Evolutionary conservation across 1,284 basidiomycete genomes (phyloP).

Genomic region (Puccinia coronata): DNA sequence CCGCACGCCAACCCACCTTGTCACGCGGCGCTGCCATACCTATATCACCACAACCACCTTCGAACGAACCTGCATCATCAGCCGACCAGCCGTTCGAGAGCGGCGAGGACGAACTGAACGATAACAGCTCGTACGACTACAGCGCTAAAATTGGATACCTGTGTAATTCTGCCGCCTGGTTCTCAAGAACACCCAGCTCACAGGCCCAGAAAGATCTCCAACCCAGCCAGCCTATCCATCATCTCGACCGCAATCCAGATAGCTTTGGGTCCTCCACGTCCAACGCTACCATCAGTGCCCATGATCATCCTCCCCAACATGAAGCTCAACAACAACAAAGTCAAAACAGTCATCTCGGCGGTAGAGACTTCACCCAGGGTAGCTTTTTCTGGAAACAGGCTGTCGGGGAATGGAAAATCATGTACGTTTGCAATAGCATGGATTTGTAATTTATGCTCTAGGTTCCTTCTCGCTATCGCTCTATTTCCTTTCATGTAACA

Average conservation of each 20-base stretch:
- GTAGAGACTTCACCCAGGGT: constrained; percentile 15
- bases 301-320: not conserved
- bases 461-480: not conserved
- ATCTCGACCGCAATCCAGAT: not conserved
- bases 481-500: not conserved
- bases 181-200: not conserved
- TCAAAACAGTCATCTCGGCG: not conserved
- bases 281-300: not conserved
- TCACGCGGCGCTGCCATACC: not conserved
- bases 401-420: constrained; percentile 45
- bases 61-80: not conserved
- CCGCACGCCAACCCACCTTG: not conserved
- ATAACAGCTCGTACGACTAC: constrained; percentile 42
- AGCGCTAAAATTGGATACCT: constrained; percentile 37
- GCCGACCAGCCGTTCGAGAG: not conserved
- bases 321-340: not conserved
- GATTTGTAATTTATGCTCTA: not conserved
- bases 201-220: not conserved
- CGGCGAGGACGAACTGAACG: constrained; percentile 20
- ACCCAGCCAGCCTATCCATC: not conserved
- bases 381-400: constrained; percentile 46
- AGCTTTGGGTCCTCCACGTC: constrained; percentile 6
- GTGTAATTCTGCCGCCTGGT: constrained; percentile 35
- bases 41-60: not conserved
- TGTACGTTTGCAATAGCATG: constrained; percentile 38